phyloP scores from a whole-genome alignment of 306 rosid genomes.

The Pyrus betulifolia region DNA sequence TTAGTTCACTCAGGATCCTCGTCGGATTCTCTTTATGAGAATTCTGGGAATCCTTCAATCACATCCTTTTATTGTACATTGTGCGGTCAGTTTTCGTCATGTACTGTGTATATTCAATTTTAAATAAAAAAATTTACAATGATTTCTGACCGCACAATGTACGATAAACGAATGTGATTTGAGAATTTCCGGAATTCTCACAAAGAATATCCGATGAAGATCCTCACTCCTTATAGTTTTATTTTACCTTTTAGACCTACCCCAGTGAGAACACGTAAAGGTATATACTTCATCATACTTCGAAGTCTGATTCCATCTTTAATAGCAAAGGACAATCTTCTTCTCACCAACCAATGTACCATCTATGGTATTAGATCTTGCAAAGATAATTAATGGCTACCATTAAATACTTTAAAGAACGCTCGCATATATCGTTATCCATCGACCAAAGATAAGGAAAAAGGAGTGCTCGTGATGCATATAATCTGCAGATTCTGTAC shows the following conservation, averaged over 20 bases:
- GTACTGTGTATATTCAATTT: too few relatives aligned
- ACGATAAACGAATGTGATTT: accelerated
- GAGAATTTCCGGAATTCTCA: accelerated
- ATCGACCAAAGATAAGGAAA: neutral
- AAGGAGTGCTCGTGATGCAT: neutral
- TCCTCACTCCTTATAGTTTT: too few relatives aligned
- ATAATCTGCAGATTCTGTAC: neutral
- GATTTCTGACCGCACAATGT: accelerated
- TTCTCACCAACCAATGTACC: slow-evolving; percentile 23
- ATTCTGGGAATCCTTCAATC: accelerated
- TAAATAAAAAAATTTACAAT: too few relatives aligned
- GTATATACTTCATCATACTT: neutral
- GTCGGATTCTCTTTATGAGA: too few relatives aligned
- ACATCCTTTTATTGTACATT: too few relatives aligned
- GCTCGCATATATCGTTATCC: neutral
- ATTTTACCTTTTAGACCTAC: too few relatives aligned
- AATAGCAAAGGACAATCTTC: slow-evolving; percentile 2
- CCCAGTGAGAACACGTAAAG: too few relatives aligned
- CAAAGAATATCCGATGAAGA: too few relatives aligned
- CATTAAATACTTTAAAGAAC: neutral
- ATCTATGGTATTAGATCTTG: neutral
- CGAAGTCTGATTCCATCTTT: neutral
- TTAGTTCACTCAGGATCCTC: too few relatives aligned
- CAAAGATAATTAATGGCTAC: neutral
- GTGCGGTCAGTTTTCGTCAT: accelerated